phyloP scores from a whole-genome alignment of 495 filamentous ascomycete genomes.

The Aspergillus incahuasiensis region DNA sequence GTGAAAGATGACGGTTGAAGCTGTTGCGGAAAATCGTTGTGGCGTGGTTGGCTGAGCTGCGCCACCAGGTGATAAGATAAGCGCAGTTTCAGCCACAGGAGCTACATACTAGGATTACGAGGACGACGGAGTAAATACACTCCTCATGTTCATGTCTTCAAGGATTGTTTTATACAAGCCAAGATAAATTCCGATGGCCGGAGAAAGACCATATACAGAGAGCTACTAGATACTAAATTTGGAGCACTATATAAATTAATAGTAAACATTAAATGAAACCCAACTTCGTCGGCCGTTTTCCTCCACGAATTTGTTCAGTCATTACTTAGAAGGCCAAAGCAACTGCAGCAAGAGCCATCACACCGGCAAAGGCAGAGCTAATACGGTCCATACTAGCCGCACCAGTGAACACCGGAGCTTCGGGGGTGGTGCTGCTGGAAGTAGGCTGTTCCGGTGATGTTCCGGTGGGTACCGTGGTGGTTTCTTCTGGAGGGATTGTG shows the following conservation, averaged over 20 bases:
- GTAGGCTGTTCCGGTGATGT: conserved; percentile 1
- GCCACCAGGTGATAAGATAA: conserved; percentile 44
- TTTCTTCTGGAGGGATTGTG: background rate
- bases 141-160: background rate
- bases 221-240: background rate
- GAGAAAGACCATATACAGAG: too few species aligned
- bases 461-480: conserved; percentile 1
- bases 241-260: conserved; percentile 1
- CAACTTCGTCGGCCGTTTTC: background rate
- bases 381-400: conserved; percentile 3
- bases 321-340: conserved; percentile 1
- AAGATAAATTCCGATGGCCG: too few species aligned
- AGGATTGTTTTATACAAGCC: too few species aligned
- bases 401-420: conserved; percentile 4
- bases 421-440: background rate
- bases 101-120: background rate
- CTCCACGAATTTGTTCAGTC: background rate
- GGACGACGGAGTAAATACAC: background rate
- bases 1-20: background rate
- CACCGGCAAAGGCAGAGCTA: conserved; percentile 5
- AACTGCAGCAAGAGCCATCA: conserved; percentile 7
- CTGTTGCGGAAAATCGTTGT: conserved; percentile 38
- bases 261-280: conserved; percentile 5
- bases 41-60: conserved; percentile 19
- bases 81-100: background rate